Conservation (phyloP, 2,329 filamentous ascomycete species). For the Colletotrichum sp. region DNA sequence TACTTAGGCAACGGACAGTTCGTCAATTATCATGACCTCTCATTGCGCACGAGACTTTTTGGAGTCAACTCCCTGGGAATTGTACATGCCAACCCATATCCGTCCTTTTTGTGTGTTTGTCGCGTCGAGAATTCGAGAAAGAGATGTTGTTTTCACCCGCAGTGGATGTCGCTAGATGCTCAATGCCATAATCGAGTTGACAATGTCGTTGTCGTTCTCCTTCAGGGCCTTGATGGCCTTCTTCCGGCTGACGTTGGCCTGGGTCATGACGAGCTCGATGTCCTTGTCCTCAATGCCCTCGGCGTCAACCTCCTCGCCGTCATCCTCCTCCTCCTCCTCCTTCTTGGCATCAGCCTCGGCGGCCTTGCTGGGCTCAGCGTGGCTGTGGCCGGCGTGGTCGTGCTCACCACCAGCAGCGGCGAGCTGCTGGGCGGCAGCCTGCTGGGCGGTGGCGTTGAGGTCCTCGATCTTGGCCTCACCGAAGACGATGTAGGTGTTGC, state of each 20-base stretch:
- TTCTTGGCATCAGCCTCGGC: slow-evolving; percentile 72
- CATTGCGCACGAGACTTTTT: slow-evolving; percentile 20
- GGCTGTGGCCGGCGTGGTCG: slow-evolving; percentile 75
- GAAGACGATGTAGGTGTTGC: slow-evolving; percentile 99
- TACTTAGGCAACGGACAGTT: not conserved
- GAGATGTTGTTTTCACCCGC: not conserved
- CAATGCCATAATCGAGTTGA: slow-evolving; percentile 99
- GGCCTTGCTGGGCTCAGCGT: slow-evolving; percentile 71
- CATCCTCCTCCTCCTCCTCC: slow-evolving; percentile 85
- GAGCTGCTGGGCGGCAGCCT: slow-evolving; percentile 93
- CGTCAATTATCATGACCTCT: slow-evolving; percentile 20
- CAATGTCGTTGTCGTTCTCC: slow-evolving; percentile 99
- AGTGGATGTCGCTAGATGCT: slow-evolving; percentile 67
- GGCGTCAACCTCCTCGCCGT: slow-evolving; percentile 95
- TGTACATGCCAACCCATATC: slow-evolving; percentile 28
- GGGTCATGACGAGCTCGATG: slow-evolving; percentile 98
- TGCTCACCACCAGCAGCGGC: slow-evolving; percentile 71
- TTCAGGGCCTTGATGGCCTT: slow-evolving; percentile 98
- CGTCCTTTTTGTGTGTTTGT: slow-evolving; percentile 21
- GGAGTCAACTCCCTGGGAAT: slow-evolving; percentile 21
- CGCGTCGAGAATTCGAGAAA: slow-evolving; percentile 17
- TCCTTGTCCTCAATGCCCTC: slow-evolving; percentile 97
- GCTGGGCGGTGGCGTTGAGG: slow-evolving; percentile 97
- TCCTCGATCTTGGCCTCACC: slow-evolving; percentile 99
- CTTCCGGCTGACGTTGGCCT: slow-evolving; percentile 95